Evolutionary conservation across 371 early-diverging fungal genomes (phyloP), one percentile per base, ranked within the genome.

Genomic region (Haplosporangium sp.): DNA sequence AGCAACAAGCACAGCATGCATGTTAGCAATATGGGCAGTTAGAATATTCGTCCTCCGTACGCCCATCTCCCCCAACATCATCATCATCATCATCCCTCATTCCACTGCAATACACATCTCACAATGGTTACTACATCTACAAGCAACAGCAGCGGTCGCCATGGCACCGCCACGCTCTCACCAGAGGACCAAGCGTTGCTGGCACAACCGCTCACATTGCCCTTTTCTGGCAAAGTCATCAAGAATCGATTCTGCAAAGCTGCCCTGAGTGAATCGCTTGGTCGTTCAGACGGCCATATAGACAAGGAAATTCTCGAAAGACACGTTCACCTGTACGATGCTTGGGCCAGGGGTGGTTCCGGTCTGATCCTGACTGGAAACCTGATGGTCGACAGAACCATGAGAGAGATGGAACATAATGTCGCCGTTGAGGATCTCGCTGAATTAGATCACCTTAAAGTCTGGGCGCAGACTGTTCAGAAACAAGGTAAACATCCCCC

Each of bases 201-300:
- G 13, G n/a, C 52, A 16, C 60, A 67, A 23, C 61, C 67, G 5
- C 37, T 67, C 21, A 67, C 67, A 4, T 43, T 67, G 16, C 67
- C 67, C 54, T 67, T 67, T 42, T 67, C 67, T 8, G 60, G 60
- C n/a, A 67, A 54, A 46, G 60, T 67, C 23, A 60, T 67, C 67
- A 59, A 60, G 47, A 67, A 67, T 59, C 67, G 67, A 13, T 67
- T 67, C 47, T 59, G 53, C 20, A 67, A 67, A 21, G 59, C 67
- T n/a, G 67, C 67, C 13, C 41, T 67, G 14, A 54, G 54, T 9
- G 67, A 67, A 37, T 54, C 43, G 13, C 67, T 67, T 12, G 67
- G 23, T 13, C 52, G 59, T 2, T n/a, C 53, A 1, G 47, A 67
- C 6, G 67, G 67, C 6, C 54, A 59, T 36, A 18, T 67, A 16